phyloP scores from a whole-genome alignment of 768 basidiomycete genomes.

The Lentinula boryana region DNA sequence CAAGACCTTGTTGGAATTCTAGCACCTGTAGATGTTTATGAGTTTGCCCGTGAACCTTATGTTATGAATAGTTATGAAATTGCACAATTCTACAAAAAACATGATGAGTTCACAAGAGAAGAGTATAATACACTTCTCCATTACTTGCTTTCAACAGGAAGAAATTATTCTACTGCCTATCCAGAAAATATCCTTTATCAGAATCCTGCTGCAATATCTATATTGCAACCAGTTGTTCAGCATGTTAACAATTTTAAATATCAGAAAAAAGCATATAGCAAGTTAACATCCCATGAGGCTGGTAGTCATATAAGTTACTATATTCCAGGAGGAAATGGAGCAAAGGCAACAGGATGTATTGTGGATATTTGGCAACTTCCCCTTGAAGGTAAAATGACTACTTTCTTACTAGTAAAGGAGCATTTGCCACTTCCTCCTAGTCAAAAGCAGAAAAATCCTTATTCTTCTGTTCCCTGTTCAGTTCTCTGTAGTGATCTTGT shows the following conservation, averaged over 20 bases:
- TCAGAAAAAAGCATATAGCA: background rate
- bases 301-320: background rate
- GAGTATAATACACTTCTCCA: background rate
- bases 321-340: background rate
- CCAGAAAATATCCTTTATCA: background rate
- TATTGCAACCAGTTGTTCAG: background rate
- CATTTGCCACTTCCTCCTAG: background rate
- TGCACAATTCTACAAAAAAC: background rate
- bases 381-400: background rate
- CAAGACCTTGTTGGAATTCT: slow-evolving; percentile 1
- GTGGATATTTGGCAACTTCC: background rate
- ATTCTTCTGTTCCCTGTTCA: background rate
- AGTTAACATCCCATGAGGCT: background rate
- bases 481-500: background rate
- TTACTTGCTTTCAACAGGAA: background rate
- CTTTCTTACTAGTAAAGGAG: background rate
- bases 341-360: background rate
- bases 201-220: background rate
- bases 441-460: background rate
- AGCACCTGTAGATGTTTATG: background rate
- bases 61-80: background rate
- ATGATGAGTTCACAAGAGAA: background rate
- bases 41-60: background rate
- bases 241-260: background rate
- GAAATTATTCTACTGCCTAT: background rate